A percentile compares a stretch with the other conserved stretches of the same genome.
phyloP scores from a whole-genome alignment of 257 asterid species.

The Solanum pennellii region DNA sequence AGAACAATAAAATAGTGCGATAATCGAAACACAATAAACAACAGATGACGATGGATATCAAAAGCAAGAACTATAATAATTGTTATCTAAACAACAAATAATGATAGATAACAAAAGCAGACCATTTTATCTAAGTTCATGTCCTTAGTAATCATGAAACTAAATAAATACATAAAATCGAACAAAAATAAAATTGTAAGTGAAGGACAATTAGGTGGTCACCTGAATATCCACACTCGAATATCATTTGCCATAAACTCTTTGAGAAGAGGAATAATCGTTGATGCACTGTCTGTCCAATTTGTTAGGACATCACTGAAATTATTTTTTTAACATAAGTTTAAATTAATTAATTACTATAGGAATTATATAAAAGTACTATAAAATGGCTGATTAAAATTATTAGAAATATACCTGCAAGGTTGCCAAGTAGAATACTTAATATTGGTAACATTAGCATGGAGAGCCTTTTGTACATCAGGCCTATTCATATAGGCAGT shows the following conservation, averaged over 20 bases:
- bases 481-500: conserved; percentile 51
- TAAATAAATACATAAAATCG: neutral
- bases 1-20: neutral
- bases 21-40: neutral
- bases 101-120: neutral
- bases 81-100: too few species aligned
- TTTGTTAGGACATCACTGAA: conserved; percentile 36
- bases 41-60: too few species aligned
- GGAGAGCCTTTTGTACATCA: conserved; percentile 68
- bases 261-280: conserved; percentile 43
- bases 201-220: neutral
- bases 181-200: neutral
- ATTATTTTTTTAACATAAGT: neutral
- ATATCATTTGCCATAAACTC: conserved; percentile 46
- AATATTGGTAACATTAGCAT: conserved; percentile 68
- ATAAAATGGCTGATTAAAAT: neutral
- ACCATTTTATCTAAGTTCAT: too few species aligned
- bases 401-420: conserved; percentile 36
- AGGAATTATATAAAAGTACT: neutral
- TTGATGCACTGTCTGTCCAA: conserved; percentile 52
- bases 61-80: too few species aligned
- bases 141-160: neutral
- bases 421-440: conserved; percentile 43
- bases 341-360: neutral
- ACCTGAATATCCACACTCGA: conserved; percentile 81